Evolutionary conservation across 1,284 basidiomycete species (phyloP).

Genomic region (Agroathelia rolfsii): DNA sequence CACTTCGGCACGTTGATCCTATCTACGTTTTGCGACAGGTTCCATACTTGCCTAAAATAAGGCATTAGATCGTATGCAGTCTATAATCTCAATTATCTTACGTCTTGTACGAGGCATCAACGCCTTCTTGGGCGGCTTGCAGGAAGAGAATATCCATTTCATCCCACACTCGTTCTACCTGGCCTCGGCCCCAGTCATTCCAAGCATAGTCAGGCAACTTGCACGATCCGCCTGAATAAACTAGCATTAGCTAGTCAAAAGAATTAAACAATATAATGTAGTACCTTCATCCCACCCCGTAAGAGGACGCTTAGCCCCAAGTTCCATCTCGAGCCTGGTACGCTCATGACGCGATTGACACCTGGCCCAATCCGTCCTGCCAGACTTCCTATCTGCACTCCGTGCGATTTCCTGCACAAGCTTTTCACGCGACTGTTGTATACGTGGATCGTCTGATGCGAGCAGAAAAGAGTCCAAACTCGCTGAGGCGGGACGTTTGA

Average conservation of each 20-base stretch:
- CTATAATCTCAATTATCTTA: slow-evolving; percentile 27
- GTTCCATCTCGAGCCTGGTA: slow-evolving; percentile 72
- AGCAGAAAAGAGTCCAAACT: slow-evolving; percentile 90
- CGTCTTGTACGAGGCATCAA: slow-evolving; percentile 84
- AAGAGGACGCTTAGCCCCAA: slow-evolving; percentile 79
- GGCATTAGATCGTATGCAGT: no score
- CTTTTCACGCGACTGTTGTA: slow-evolving; percentile 81
- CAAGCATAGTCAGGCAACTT: slow-evolving; percentile 87
- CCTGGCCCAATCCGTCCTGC: slow-evolving; percentile 82
- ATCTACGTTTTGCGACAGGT: slow-evolving; percentile 95
- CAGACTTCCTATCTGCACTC: slow-evolving; percentile 49
- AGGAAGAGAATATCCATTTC: slow-evolving; percentile 86
- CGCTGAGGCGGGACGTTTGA: slow-evolving; percentile 80
- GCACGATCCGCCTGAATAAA: slow-evolving; percentile 63
- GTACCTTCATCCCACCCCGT: slow-evolving; percentile 90
- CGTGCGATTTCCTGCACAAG: slow-evolving; percentile 61
- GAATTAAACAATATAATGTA: slow-evolving; percentile 11
- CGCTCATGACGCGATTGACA: slow-evolving; percentile 90
- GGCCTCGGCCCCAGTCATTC: slow-evolving; percentile 86
- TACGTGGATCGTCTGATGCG: slow-evolving; percentile 82
- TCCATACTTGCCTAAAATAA: slow-evolving; percentile 72
- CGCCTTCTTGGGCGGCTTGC: slow-evolving; percentile 70
- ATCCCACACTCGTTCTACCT: slow-evolving; percentile 93
- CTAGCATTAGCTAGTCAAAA: slow-evolving; percentile 3
- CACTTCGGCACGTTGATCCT: slow-evolving; percentile 73